A percentile compares a stretch with the other conserved stretches of the same genome.
phyloP scores from a whole-genome alignment of 257 asterid genomes.

The Solanum tarijense region DNA sequence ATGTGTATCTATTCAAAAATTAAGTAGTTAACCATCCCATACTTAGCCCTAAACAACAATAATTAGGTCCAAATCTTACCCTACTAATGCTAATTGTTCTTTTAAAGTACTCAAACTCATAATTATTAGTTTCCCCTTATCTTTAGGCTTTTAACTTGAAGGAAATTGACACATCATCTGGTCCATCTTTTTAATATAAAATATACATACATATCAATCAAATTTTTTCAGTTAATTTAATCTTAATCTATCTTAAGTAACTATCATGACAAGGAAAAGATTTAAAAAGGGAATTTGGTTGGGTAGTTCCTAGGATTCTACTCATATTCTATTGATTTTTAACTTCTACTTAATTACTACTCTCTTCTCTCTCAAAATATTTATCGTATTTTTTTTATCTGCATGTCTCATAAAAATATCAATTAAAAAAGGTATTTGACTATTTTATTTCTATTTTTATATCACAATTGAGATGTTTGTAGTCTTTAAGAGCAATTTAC shows the following conservation, averaged over 20 bases:
- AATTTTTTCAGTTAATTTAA: neutral
- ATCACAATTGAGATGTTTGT: neutral
- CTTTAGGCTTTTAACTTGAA: neutral
- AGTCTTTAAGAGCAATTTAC: neutral
- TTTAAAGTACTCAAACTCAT: neutral
- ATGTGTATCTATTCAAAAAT: neutral
- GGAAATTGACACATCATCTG: neutral
- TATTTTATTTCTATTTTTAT: neutral
- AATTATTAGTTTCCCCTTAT: neutral
- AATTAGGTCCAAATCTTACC: neutral
- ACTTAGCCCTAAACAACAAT: neutral
- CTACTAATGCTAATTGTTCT: neutral
- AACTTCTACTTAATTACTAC: neutral
- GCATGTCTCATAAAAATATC: neutral
- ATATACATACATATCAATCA: neutral
- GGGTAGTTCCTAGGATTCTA: neutral
- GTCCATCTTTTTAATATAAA: neutral
- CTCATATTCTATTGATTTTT: neutral
- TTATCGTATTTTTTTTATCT: neutral
- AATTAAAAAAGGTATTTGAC: neutral
- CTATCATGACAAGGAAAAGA: neutral
- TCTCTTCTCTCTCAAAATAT: neutral
- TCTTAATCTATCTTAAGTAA: neutral
- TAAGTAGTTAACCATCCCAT: neutral
- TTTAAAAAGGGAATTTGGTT: neutral